Conservation (phyloP, 768 basidiomycete species). For the Tricholoma matsutake region DNA sequence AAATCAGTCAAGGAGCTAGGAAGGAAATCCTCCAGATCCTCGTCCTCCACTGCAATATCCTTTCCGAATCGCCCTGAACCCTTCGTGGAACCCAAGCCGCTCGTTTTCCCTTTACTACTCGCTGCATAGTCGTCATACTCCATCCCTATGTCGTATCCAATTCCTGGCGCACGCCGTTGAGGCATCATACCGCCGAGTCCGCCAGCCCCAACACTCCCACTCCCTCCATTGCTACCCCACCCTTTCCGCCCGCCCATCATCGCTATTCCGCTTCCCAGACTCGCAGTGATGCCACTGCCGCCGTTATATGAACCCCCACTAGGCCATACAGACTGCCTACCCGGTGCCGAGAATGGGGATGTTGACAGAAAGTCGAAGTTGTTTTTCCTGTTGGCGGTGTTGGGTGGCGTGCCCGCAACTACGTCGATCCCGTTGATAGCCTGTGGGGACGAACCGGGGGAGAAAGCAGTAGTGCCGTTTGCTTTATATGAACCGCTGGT, state of each 20-base stretch:
- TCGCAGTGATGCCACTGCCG: slow-evolving; percentile 56
- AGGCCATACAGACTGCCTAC: slow-evolving; percentile 52
- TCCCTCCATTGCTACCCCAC: slow-evolving; percentile 28
- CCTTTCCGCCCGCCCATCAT: slow-evolving; percentile 43
- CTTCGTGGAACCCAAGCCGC: slow-evolving; percentile 13
- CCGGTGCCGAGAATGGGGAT: slow-evolving; percentile 79
- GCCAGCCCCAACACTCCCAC: slow-evolving; percentile 14
- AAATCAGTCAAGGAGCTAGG: slow-evolving; percentile 88
- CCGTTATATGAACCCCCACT: slow-evolving; percentile 25
- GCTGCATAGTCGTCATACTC: slow-evolving; percentile 37
- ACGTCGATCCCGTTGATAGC: slow-evolving; percentile 14
- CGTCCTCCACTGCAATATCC: slow-evolving; percentile 59
- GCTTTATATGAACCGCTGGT: slow-evolving; percentile 36
- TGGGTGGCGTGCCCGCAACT: slow-evolving; percentile 32
- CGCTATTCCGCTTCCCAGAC: slow-evolving; percentile 53
- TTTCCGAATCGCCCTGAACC: slow-evolving; percentile 17
- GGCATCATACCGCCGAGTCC: slow-evolving; percentile 3
- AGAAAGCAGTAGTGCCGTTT: slow-evolving; percentile 31
- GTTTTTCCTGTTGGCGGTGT: slow-evolving; percentile 10
- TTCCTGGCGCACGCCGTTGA: slow-evolving; percentile 12
- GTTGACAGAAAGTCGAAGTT: slow-evolving; percentile 40
- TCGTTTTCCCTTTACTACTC: slow-evolving; percentile 10
- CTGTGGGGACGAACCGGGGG: slow-evolving; percentile 59
- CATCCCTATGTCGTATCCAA: slow-evolving; percentile 34
- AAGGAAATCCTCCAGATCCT: slow-evolving; percentile 84